Evolutionary conservation across 2,329 filamentous ascomycete species (phyloP), one percentile per base, ranked within the genome.

Genomic region (Cladosporium sp.): DNA sequence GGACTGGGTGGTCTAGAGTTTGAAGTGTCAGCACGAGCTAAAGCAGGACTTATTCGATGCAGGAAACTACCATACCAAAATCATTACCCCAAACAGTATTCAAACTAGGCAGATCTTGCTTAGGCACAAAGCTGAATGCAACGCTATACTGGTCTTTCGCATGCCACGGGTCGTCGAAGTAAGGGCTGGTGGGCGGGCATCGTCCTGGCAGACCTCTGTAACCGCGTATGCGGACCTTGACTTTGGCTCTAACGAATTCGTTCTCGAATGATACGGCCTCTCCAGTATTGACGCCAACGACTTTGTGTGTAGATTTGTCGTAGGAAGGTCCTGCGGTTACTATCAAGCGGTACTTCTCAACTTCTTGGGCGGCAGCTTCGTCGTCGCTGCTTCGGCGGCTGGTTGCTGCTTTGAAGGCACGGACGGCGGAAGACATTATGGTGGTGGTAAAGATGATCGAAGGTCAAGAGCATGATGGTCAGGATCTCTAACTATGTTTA

Each of bases 1-100:
- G 87, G 68, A 99, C 93, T 0, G 94, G 92, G 60, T 91, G 87
- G 74, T 97, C 93, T 55, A 23, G 28, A 12, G 40, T 29, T 12
- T 8, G 5, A 18, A 21, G 1, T 33, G 52, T 55, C 52, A 55
- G 52, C 52, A 33, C 28, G 29, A n/a, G 52, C 26, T 33, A 33
- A 21, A 1, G 16, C 5, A 21, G 18, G 16, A 11, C 0, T 8
- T 1, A 21, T 5, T 31, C 5, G 16, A 1, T 21, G 52, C 28
- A 55, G 23, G 31, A 21, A 12, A 21, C 3, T 1, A 11, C 10
- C 52, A 14, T 55, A 55, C 52, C 52, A 74, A 97, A 96, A 81
- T 97, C 93, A 76, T 98, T 97, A 31, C 94, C 94, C 74, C 96
- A 97, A 63, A 97, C 88, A 2, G 97, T 84, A 68, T 95, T 87